These are phyloP conservation scores for Cladophialophora exuberans DNA, from an alignment of 2,329 filamentous ascomycete genomes.

Conservation along the genomic window DNA sequence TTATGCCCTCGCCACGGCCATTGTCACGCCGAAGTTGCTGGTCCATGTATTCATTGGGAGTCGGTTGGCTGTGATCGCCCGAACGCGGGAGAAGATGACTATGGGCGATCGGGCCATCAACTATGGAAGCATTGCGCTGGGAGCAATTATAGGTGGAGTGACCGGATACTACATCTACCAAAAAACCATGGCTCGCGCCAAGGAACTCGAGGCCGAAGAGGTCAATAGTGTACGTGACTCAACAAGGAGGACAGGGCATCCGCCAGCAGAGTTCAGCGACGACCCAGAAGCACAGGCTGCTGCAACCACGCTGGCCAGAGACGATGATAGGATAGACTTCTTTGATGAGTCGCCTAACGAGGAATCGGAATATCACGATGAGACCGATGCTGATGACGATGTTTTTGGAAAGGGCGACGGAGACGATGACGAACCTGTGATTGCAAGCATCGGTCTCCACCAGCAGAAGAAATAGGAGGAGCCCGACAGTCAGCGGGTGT, in stretches of 20 bases:
- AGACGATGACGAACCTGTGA: slow-evolving; percentile 37
- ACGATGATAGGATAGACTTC: slow-evolving; percentile 45
- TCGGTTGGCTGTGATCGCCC: slow-evolving; percentile 79
- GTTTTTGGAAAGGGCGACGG: slow-evolving; percentile 43
- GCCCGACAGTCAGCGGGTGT: not conserved
- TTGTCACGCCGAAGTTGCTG: slow-evolving; percentile 83
- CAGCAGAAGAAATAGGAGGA: slow-evolving; percentile 27
- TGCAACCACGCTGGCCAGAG: slow-evolving; percentile 44
- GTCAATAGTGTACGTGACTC: slow-evolving; percentile 44
- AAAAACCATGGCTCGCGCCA: slow-evolving; percentile 55
- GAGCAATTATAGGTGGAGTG: slow-evolving; percentile 69
- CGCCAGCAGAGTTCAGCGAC: slow-evolving; percentile 36
- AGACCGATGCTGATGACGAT: slow-evolving; percentile 57
- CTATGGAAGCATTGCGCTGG: slow-evolving; percentile 77
- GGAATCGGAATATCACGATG: slow-evolving; percentile 52
- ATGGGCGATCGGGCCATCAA: slow-evolving; percentile 76
- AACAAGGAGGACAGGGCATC: slow-evolving; percentile 35
- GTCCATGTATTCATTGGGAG: slow-evolving; percentile 92
- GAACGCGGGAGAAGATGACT: slow-evolving; percentile 82
- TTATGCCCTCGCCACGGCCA: slow-evolving; percentile 80
- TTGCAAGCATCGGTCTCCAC: slow-evolving; percentile 44
- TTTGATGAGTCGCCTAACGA: slow-evolving; percentile 45
- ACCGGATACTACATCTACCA: slow-evolving; percentile 87
- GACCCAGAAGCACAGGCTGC: slow-evolving; percentile 46
- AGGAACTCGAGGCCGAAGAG: slow-evolving; percentile 53